These are phyloP conservation scores for Liquidambar formosana DNA, from an alignment of 164 flowering plant species.

Conservation along the genomic window DNA sequence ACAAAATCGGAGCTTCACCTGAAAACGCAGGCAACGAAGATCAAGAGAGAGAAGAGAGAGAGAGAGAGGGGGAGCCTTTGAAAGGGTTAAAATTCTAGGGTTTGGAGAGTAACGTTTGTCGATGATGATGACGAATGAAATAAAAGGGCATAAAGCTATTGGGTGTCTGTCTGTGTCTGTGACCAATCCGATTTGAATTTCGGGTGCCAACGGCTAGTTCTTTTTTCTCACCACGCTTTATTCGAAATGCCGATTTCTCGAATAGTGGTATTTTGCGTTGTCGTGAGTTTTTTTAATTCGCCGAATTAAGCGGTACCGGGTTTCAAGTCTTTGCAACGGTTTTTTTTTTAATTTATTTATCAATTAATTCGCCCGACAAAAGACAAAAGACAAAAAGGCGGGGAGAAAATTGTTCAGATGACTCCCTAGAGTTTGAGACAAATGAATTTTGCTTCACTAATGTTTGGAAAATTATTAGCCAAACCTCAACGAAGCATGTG, in stretches of 20 bases:
- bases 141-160: background rate
- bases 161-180: background rate
- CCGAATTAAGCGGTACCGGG: conserved; percentile 12
- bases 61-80: background rate
- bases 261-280: background rate
- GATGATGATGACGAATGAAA: background rate
- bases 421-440: no score
- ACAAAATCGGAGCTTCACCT: no score
- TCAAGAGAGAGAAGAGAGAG: background rate
- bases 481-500: no score
- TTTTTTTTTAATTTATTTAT: background rate
- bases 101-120: conserved; percentile 3
- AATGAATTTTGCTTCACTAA: no score
- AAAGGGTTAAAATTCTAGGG: background rate
- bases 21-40: background rate
- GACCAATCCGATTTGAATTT: background rate
- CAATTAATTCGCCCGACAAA: background rate
- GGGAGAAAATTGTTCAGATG: no score
- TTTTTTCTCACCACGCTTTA: conserved; percentile 5
- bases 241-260: background rate
- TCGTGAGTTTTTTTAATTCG: background rate
- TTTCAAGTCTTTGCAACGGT: conserved; percentile 13
- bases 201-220: conserved; percentile 35
- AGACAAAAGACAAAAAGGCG: conserved; percentile 13
- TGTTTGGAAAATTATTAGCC: no score